Percentiles rank a stretch among this genome's conserved stretches.
Evolutionary conservation across 345 rosid species (phyloP).

Genomic region (Salix brachista): DNA sequence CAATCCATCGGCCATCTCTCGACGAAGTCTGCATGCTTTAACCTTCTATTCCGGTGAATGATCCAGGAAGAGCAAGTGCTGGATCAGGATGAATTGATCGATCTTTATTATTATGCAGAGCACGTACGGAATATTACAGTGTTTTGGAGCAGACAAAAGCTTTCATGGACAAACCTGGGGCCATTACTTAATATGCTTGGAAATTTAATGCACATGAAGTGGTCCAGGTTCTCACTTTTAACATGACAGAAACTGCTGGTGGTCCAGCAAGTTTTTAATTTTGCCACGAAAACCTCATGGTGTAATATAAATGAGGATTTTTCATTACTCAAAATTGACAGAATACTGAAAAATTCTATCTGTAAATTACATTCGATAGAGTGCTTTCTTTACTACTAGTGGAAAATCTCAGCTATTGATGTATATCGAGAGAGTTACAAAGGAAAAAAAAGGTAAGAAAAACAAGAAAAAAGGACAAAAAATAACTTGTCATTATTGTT

Average conservation of each 20-base stretch:
- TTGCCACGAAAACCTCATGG: not conserved
- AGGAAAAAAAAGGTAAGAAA: no score
- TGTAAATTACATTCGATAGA: no score
- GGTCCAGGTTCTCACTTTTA: not conserved
- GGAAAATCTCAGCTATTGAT: no score
- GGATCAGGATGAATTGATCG: not conserved
- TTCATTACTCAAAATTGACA: no score
- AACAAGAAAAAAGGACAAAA: no score
- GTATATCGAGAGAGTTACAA: no score
- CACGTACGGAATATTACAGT: not conserved
- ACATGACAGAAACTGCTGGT: not conserved
- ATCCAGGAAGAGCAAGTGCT: not conserved
- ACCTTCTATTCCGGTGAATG: slow-evolving; percentile 9
- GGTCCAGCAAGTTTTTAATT: not conserved
- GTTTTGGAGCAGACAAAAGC: not conserved
- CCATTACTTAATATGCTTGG: not conserved
- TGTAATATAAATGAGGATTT: not conserved
- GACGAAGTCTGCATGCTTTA: not conserved
- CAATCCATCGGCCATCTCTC: not conserved
- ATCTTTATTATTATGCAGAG: not conserved
- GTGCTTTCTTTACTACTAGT: no score
- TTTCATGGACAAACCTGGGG: not conserved
- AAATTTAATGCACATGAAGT: not conserved
- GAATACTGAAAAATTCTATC: no score
- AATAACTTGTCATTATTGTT: no score